phyloP scores from a whole-genome alignment of 306 rosid species.

The Begonia fuchsioides region DNA sequence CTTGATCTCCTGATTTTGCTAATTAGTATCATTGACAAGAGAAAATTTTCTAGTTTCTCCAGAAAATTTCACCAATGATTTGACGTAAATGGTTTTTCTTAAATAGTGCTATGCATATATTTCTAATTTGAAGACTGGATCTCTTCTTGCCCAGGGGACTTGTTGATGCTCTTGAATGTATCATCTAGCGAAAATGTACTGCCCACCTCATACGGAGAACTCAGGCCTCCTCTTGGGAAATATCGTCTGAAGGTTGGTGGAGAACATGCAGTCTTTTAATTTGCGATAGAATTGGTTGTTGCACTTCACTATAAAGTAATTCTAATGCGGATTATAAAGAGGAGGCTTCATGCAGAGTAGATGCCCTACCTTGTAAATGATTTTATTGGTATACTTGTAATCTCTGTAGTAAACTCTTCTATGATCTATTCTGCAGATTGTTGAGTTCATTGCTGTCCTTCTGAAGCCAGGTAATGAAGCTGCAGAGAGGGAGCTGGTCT shows the following conservation, averaged over 20 bases:
- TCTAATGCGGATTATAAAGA: too few relatives aligned
- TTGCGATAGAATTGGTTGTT: not conserved
- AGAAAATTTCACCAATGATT: too few relatives aligned
- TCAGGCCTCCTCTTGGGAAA: slow-evolving; percentile 97
- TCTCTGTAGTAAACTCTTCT: slow-evolving; percentile 4
- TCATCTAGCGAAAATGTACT: slow-evolving; percentile 58
- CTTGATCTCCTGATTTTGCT: too few relatives aligned
- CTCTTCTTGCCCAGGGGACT: slow-evolving; percentile 46
- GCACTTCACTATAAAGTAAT: too few relatives aligned
- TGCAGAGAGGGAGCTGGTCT: slow-evolving; percentile 74
- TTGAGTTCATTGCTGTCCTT: slow-evolving; percentile 89
- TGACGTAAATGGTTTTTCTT: too few relatives aligned
- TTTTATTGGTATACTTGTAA: too few relatives aligned
- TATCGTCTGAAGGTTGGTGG: slow-evolving; percentile 80
- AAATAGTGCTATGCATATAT: too few relatives aligned
- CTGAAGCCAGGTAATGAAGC: slow-evolving; percentile 61
- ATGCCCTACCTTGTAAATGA: too few relatives aligned
- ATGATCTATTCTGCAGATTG: slow-evolving; percentile 41
- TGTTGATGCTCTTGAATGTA: slow-evolving; percentile 65
- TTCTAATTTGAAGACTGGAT: too few relatives aligned
- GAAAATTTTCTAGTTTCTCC: too few relatives aligned
- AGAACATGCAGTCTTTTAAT: not conserved
- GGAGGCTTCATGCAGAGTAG: too few relatives aligned
- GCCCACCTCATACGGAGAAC: slow-evolving; percentile 92
- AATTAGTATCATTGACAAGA: too few relatives aligned